A percentile compares a stretch with the other conserved stretches of the same genome.
Conservation (phyloP, 2,329 filamentous ascomycete genomes). For the Pyrenochaeta sp. region DNA sequence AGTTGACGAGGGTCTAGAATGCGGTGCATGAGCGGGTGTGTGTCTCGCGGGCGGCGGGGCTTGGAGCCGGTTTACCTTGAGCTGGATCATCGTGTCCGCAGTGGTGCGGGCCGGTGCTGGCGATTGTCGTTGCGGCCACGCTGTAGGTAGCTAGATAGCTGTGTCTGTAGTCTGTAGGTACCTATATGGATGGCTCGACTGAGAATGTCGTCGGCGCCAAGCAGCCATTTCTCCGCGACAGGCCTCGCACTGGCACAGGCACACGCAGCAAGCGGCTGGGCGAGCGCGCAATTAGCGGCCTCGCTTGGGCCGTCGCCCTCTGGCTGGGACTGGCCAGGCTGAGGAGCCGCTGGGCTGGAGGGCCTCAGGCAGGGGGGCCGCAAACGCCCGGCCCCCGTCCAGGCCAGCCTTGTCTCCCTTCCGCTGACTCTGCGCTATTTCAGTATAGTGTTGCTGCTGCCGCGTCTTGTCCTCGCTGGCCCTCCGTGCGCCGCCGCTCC, state of each 20-base stretch:
- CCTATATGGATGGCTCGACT: slow-evolving; percentile 18
- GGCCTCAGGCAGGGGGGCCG: slow-evolving; percentile 13
- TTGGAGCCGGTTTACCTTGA: slow-evolving; percentile 42
- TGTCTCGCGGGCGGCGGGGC: slow-evolving; percentile 4
- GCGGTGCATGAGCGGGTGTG: slow-evolving; percentile 64
- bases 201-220: slow-evolving; percentile 21
- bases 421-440: slow-evolving; percentile 27
- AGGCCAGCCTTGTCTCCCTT: slow-evolving; percentile 25
- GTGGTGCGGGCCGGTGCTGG: background rate
- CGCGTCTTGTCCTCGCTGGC: slow-evolving; percentile 16
- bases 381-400: slow-evolving; percentile 8
- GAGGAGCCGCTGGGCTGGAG: too few species aligned
- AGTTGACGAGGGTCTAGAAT: slow-evolving; percentile 87
- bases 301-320: slow-evolving; percentile 15
- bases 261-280: too few species aligned
- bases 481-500: slow-evolving; percentile 39
- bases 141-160: slow-evolving; percentile 15
- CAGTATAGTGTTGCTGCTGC: slow-evolving; percentile 13
- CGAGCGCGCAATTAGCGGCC: too few species aligned
- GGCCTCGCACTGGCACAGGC: slow-evolving; percentile 1
- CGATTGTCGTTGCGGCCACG: slow-evolving; percentile 1
- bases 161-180: too few species aligned
- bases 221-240: slow-evolving; percentile 8
- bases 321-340: too few species aligned
- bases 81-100: slow-evolving; percentile 45